Base-by-base conservation (phyloP, 345 rosid species). In the Raphanus sativus region DNA sequence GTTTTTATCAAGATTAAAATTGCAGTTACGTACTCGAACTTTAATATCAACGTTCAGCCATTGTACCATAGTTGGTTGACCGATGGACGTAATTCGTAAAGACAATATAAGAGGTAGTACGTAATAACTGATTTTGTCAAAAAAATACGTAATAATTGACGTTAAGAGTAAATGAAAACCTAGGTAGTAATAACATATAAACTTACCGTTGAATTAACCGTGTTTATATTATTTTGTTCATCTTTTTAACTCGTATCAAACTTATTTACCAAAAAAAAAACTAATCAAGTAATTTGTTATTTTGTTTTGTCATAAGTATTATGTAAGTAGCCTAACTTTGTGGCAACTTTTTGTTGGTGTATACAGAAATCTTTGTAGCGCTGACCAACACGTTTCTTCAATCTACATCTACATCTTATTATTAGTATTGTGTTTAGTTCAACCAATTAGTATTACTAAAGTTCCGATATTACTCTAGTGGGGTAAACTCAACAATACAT, bases 281-380 rank as follows among this genome's bases (percentile, higher is more conserved):
- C 34, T 6, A 11, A 21, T 21, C 21, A n/a, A 52, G 3, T 73
- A 34, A 2, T 36, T 34, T 45, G n/a, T 55, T 4, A 7, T 55
- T 55, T 33, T n/a, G 62, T 38, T 32, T 65, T 25, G 3, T 63
- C 52, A 16, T 3, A 50, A 8, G n/a, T 61, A 29, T 2, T 11
- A 72, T 17, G 48, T 54, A 67, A 75, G 67, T 75, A 42, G 29
- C 74, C 68, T 32, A 75, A 75, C 74, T 45, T 68, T 52, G 12
- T 62, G 2, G 55, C 5, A 60, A 28, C 62, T 17, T 59, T 25
- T 58, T 45, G 52, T 3, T 45, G 52, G n/a, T 45, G 52, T 45
- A 10, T 58, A 24, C n/a, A 56, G 30, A 58, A 40, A 59, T 66
- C 7, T 38, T 9, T 38, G 45, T 9, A 38, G 45, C 52, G 12